Evolutionary conservation across 2,329 filamentous ascomycete genomes (phyloP), one percentile per base, ranked within the genome.

Genomic region (Aaosphaeria pasadenensis): DNA sequence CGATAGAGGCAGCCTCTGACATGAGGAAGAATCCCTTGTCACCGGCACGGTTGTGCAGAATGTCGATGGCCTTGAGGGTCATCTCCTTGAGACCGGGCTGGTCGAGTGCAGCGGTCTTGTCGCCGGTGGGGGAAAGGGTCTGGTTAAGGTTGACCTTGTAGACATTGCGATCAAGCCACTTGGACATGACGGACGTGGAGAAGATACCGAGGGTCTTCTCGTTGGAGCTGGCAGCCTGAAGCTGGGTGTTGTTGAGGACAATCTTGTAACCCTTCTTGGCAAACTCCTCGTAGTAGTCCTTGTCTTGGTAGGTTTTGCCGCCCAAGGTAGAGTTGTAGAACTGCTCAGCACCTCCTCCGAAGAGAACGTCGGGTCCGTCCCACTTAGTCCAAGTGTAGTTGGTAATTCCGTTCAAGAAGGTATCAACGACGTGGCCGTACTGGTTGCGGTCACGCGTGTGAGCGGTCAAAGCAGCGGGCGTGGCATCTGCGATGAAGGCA

Each of bases 61-160:
- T 83, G 50, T 92, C 88, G 43, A 94, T 81, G 28, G 89, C 89
- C 76, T 95, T 95, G 58, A 91, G 76, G 0, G 89, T 91, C 89
- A 95, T 95, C 40, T 94, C 88, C 73, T 90, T 92, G 44, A 94
- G 82, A 4, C 89, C 89, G 1, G 89, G 89, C 30, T 92, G 82
- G 62, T 94, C 88, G 6, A 80, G 76, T 5, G 88, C 88, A 38
- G 86, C 75, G 11, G 73, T 75, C 39, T 79, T 77, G 52, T 78
- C 78, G 44, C 88, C 88, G 7, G 81, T 76, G 1, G 89, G 88
- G 58, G 86, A 79, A 68, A 91, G 89, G 49, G 80, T 79, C 53
- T 86, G 78, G 56, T 78, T 74, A 28, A 92, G 74, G 72, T 92
- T 91, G 28, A 84, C 74, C 7, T 75, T 82, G 76, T 88, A 94